Evolutionary conservation across 2,329 filamentous ascomycete species (phyloP).

Genomic region (Fusarium kyushuense): DNA sequence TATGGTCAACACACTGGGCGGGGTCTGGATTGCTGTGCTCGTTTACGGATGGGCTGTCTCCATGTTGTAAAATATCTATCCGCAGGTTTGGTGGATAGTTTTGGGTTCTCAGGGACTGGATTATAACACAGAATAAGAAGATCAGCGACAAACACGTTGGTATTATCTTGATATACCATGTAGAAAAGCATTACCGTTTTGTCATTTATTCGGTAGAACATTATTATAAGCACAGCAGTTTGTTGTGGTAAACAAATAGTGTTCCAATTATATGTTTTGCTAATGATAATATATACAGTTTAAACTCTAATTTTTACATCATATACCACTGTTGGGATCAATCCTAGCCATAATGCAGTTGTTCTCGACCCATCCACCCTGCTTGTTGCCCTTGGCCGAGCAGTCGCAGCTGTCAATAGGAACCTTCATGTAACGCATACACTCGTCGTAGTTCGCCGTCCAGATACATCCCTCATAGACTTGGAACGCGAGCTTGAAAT

Average conservation of each 20-base stretch:
- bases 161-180: too few relatives aligned
- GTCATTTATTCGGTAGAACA: too few relatives aligned
- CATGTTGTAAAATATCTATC: too few relatives aligned
- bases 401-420: constrained; percentile 46
- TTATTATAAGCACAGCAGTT: too few relatives aligned
- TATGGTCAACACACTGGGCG: not conserved
- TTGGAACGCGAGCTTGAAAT: constrained; percentile 16
- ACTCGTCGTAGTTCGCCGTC: constrained; percentile 33
- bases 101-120: too few relatives aligned
- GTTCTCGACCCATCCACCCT: constrained; percentile 41
- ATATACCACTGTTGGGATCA: not conserved
- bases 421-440: constrained; percentile 45
- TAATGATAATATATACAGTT: not conserved
- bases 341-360: constrained; percentile 22
- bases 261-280: not conserved
- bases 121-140: too few relatives aligned
- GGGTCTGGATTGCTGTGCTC: not conserved
- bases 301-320: rapidly evolving
- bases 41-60: not conserved
- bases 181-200: too few relatives aligned
- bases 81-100: too few relatives aligned
- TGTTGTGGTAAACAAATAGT: too few relatives aligned
- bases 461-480: constrained; percentile 38
- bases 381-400: not conserved
- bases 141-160: too few relatives aligned